Conservation (phyloP, 2,329 filamentous ascomycete species). For the Alternaria sp. region DNA sequence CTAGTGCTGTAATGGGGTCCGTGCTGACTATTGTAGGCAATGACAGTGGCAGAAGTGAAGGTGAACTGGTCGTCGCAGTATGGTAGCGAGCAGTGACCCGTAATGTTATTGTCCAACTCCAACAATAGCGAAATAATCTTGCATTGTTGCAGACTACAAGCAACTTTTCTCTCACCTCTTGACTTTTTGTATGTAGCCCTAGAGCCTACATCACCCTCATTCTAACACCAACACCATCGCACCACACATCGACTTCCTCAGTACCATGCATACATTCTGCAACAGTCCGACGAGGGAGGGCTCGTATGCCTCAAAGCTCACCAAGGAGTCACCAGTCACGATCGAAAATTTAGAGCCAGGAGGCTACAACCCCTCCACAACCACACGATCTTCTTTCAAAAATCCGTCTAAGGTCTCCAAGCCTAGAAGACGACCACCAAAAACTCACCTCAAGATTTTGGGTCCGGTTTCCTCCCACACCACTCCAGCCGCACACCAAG, state of each 20-base stretch:
- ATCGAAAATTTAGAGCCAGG: not conserved
- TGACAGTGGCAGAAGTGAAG: not conserved
- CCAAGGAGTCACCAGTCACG: not conserved
- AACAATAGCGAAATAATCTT: not conserved
- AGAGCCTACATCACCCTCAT: not conserved
- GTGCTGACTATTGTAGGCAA: not conserved
- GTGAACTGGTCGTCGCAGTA: not conserved
- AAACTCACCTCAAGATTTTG: slow-evolving; percentile 7
- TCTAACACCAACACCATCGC: not conserved
- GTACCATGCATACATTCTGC: not conserved
- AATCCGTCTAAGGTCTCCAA: not conserved
- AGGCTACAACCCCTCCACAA: no score
- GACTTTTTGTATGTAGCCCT: not conserved
- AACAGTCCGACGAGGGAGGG: not conserved
- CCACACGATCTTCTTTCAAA: not conserved
- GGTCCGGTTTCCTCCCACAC: not conserved
- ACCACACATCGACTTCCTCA: not conserved
- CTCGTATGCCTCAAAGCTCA: not conserved
- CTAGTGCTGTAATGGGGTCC: not conserved
- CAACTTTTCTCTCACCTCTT: not conserved
- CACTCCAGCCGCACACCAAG: not conserved
- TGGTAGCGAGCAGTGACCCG: not conserved
- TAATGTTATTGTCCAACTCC: not conserved
- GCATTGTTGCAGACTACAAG: not conserved
- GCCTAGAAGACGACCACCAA: not conserved